Evolutionary conservation across 2,329 filamentous ascomycete genomes (phyloP).

Genomic region (Arthrobotrys sinensis): DNA sequence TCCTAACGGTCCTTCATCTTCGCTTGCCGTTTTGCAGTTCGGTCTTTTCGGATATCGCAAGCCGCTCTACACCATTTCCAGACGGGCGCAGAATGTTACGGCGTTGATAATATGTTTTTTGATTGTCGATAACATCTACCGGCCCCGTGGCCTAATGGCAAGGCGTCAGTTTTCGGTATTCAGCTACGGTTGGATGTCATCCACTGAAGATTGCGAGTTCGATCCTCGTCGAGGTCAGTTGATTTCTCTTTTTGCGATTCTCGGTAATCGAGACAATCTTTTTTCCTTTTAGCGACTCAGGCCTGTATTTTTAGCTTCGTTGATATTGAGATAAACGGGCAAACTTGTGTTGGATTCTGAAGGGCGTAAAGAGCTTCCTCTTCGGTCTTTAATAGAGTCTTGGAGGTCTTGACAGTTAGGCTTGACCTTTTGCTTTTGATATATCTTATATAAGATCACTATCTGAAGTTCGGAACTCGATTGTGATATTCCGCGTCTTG

Average conservation of each 20-base stretch:
- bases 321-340: slow-evolving; percentile 1
- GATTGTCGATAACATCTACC: not conserved
- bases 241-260: slow-evolving; percentile 39
- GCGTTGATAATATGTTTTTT: slow-evolving; percentile 15
- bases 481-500: not conserved
- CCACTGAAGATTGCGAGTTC: slow-evolving; percentile 62
- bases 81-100: not conserved
- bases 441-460: too few species aligned
- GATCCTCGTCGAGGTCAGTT: slow-evolving; percentile 60
- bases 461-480: not conserved
- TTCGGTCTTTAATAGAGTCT: not conserved
- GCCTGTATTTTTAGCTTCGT: slow-evolving; percentile 1
- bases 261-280: slow-evolving; percentile 10
- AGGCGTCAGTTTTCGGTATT: slow-evolving; percentile 61
- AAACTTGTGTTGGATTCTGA: slow-evolving; percentile 46
- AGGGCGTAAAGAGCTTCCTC: not conserved
- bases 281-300: slow-evolving; percentile 2
- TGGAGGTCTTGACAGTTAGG: not conserved
- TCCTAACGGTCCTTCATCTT: not conserved
- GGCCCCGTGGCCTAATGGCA: slow-evolving; percentile 61
- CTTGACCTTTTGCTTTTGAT: too few species aligned
- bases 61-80: not conserved
- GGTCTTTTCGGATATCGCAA: not conserved
- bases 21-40: not conserved
- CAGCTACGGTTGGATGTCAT: slow-evolving; percentile 44